phyloP scores from a whole-genome alignment of 1,139 yeast species.

The Candida glucosophila region DNA sequence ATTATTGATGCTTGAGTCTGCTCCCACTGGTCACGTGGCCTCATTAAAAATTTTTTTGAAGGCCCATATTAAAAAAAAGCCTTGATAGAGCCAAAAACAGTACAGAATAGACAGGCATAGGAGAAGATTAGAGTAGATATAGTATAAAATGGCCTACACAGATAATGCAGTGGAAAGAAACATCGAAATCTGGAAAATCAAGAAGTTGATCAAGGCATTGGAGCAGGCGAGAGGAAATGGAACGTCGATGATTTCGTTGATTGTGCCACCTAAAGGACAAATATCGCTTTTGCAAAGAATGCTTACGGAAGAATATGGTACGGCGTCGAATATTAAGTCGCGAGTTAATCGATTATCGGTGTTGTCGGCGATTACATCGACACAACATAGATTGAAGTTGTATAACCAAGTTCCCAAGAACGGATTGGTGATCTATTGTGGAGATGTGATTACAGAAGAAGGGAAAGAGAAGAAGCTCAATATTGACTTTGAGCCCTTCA shows the following conservation, averaged over 20 bases:
- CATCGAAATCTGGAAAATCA: constrained; percentile 98
- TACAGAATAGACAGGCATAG: too few relatives aligned
- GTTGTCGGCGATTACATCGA: constrained; percentile 91
- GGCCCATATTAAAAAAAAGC: too few relatives aligned
- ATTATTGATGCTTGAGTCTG: too few relatives aligned
- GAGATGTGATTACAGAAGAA: constrained; percentile 94
- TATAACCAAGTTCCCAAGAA: constrained; percentile 86
- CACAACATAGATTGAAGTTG: constrained; percentile 90
- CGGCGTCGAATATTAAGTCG: constrained; percentile 95
- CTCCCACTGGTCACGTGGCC: too few relatives aligned
- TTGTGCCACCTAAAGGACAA: constrained; percentile 93
- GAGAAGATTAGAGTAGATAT: too few relatives aligned
- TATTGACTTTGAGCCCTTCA: constrained; percentile 94
- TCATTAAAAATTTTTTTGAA: too few relatives aligned
- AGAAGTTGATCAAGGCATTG: constrained; percentile 78
- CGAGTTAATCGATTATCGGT: constrained; percentile 95
- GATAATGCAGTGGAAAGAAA: constrained; percentile 78
- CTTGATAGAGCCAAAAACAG: too few relatives aligned
- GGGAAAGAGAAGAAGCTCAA: constrained; percentile 95
- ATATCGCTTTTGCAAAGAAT: constrained; percentile 79
- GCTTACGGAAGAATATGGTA: constrained; percentile 97
- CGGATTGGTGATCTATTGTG: constrained; percentile 94
- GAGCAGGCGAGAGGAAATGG: constrained; percentile 96
- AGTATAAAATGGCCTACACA: constrained; percentile 10
- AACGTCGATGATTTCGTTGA: constrained; percentile 95